Percentiles rank a stretch among this genome's conserved stretches.
Conservation (phyloP, 2,329 filamentous ascomycete species). For the Apiospora rasikravindrae region DNA sequence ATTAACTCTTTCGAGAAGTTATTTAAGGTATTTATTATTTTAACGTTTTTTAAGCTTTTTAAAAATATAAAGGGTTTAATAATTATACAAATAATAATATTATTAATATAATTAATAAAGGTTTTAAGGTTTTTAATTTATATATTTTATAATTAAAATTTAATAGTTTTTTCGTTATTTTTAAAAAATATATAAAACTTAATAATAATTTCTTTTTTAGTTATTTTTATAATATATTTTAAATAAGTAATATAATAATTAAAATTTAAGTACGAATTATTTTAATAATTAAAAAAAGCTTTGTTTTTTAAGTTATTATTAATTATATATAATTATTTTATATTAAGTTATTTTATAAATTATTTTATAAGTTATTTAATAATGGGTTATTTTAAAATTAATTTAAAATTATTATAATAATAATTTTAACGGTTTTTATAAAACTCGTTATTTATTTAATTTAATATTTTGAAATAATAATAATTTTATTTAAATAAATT, state of each 20-base stretch:
- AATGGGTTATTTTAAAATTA: too few species aligned
- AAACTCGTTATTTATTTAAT: background rate
- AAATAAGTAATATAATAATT: too few species aligned
- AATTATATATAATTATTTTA: background rate
- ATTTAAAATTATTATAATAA: background rate
- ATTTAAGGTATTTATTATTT: too few species aligned
- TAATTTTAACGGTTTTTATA: background rate
- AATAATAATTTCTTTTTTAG: too few species aligned
- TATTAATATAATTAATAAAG: background rate
- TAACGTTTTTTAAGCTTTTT: too few species aligned
- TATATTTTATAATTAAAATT: background rate
- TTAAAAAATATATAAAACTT: too few species aligned
- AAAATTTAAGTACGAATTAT: too few species aligned
- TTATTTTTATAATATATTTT: too few species aligned
- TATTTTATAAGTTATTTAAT: too few species aligned
- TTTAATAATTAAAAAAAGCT: background rate
- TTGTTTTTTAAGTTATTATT: fast-evolving
- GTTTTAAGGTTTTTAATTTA: background rate
- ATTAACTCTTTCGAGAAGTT: too few species aligned
- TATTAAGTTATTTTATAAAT: too few species aligned
- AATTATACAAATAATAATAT: too few species aligned
- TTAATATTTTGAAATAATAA: background rate
- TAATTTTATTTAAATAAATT: background rate
- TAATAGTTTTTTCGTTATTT: background rate
- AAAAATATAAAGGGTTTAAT: background rate